Base-by-base conservation (phyloP, 2,329 filamentous ascomycete genomes). In the Colletotrichum shisoi region DNA sequence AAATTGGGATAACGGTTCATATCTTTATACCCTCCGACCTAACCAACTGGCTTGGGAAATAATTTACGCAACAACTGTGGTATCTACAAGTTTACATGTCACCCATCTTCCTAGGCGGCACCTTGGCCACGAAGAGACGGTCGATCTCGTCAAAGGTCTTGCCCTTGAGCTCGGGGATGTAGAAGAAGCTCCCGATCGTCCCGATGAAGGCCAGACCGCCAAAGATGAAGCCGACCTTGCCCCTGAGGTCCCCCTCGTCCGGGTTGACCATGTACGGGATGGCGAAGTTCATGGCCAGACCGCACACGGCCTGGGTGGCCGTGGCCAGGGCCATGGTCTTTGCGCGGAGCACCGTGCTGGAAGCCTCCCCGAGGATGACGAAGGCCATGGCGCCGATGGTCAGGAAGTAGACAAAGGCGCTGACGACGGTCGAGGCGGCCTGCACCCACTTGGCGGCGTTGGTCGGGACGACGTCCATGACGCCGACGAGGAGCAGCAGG, bases 341-440 rank as follows among this genome's bases (percentile, higher is more conserved):
- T 6, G 79, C 80, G 9, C 80, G 75, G 3, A 82, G 78, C 7
- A 78, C 77, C 0, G 79, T 81, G n/a, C 80, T 79, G 0, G 79
- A 81, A 19, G 79, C 71, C 77, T 88, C 76, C 70, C 84, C 85
- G 68, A 87, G 83, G 70, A 87, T 83, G 19, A 85, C 72, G 81
- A 85, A 40, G 17, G 57, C 62, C 24, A 71, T 61, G 6, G 70
- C 78, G 0, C 78, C 78, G 21, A 80, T 74, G 3, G 77, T 79
- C 49, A 72, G 72, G 65, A 79, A 74, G 54, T 79, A 80, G 53
- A 65, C 54, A 17, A 70, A 73, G 53, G 78, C 80, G 71, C 75
- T 78, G 37, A 78, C 75, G 7, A 87, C 72, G 66, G 85, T 79
- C 9, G 86, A 75, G 1, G 79, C 77, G 4, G 82, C 84, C 58